Conservation (phyloP, 345 rosid genomes). For the Populus ilicifolia region DNA sequence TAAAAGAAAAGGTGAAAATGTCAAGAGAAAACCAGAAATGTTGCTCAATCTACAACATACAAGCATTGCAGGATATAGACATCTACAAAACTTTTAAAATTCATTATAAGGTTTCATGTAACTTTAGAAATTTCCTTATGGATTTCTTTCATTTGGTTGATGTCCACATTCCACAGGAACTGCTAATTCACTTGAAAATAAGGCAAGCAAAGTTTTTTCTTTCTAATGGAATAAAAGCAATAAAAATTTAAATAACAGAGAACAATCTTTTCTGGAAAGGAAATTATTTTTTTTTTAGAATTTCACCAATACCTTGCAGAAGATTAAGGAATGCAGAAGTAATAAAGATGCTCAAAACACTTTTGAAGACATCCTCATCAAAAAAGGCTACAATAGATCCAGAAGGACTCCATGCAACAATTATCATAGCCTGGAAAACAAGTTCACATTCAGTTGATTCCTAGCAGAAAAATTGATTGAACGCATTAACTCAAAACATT, state of each 20-base stretch:
- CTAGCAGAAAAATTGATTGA: constrained; percentile 4
- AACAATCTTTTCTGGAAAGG: not conserved
- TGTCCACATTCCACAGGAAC: constrained; percentile 4
- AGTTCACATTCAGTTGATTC: constrained; percentile 11
- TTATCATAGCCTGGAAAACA: constrained; percentile 77
- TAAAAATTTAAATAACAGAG: not conserved
- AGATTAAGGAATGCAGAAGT: constrained; percentile 85
- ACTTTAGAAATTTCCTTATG: constrained; percentile 5
- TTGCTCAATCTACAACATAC: not conserved
- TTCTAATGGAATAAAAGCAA: not conserved
- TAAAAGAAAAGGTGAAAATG: constrained; percentile 12
- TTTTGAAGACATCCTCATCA: constrained; percentile 50
- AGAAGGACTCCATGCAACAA: constrained; percentile 70
- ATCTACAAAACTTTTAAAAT: constrained; percentile 2
- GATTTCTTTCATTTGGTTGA: constrained; percentile 3
- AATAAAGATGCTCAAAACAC: constrained; percentile 75
- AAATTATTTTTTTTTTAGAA: not conserved
- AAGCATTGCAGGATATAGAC: constrained; percentile 8
- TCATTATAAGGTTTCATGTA: not conserved
- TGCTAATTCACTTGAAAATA: not conserved
- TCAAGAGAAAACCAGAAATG: constrained; percentile 2
- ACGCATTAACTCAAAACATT: constrained; percentile 12
- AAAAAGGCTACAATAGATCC: constrained; percentile 70
- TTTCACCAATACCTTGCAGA: constrained; percentile 57
- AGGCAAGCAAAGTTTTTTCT: not conserved